Base-by-base conservation (phyloP, 1,284 basidiomycete genomes). In the Schizophyllum commune region DNA sequence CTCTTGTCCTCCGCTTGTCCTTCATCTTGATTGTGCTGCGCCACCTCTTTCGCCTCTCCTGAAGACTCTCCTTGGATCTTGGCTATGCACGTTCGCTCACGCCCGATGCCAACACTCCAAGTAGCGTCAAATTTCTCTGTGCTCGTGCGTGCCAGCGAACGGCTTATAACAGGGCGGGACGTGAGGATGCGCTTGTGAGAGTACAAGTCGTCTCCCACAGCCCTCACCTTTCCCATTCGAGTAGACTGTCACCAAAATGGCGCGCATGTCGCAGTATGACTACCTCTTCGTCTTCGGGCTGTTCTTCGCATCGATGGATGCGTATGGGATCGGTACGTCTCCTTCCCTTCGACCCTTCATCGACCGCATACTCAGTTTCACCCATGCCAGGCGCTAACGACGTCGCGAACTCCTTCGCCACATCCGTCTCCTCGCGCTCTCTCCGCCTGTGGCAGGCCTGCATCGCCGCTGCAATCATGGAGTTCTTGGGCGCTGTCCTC, bases 281-380 rank as follows among this genome's bases (percentile, higher is more conserved):
- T 71, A 72, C 61, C 65, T 72, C 53, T 71, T 72, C 60, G 70
- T 69, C 57, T 70, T 71, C 54, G 70, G 69, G 57, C 63, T 65
- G 56, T 68, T 71, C 53, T 69, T 69, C 63, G 69, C 70, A 13
- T 64, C 62, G 6, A 65, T 71, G 27, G 69, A 71, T 66, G 69
- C 71, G 20, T 72, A 68, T 64, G 69, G 68, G 62, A 70, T 70
- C 57, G 69, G 71, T 60, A 15, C 39, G 39, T 17, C 9, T 17
- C 39, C 17, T 17, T 47, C 39, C 9, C 17, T 47, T 17, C 39
- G 1, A 39, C 22, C 27, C 19, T 20, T 52, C 13, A 22, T 27
- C 8, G 8, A 22, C 15, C 33, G 19, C 8, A 6, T 32, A 15
- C 13, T 34, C 19, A 20, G 21, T 20, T 58, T 22, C 13, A 27